Base-by-base conservation (phyloP, 2,329 filamentous ascomycete genomes). In the Aspergillus neotritici region DNA sequence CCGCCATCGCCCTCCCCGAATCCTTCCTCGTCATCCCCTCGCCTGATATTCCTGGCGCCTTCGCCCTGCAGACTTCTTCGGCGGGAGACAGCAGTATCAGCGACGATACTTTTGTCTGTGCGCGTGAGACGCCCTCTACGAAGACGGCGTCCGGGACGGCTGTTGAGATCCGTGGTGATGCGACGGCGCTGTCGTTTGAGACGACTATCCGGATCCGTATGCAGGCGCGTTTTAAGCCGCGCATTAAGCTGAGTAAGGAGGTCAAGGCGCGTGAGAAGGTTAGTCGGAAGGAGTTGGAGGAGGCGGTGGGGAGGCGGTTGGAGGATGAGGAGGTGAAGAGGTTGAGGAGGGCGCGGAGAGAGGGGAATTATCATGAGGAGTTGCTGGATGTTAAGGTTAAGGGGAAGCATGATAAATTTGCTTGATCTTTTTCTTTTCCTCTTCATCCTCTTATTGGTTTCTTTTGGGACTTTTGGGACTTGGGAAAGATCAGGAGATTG, bases 151-250 rank as follows among this genome's bases (percentile, higher is more conserved):
- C 63, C 14, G 78, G 77, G 46, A 57, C 69, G 1, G 73, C 70
- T 31, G 75, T 80, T 1, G 84, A 90, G 53, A 73, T 94, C 10
- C 80, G 87, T 28, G 89, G 87, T 37, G 88, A 95, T 63, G 84
- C 80, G 6, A 79, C 83, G 11, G 69, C 71, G 7, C 79, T 82
- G 39, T 77, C 74, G 4, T 86, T 86, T 58, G 78, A 78, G 55
- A 88, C 87, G 8, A 84, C 82, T 5, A 64, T 94, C 47, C 78
- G 87, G 38, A 79, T 97, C 56, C 84, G 90, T 41, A 96, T 97
- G 90, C 91, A 97, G 70, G 88, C 91, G 15, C 77, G 87, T 39
- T 97, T 94, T 72, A 96, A 96, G 73, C 90, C 91, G 7, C 78
- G 79, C 50, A 67, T 93, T 35, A 86, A 84, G 66, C 84, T 84